phyloP scores from a whole-genome alignment of 495 filamentous ascomycete species.

The Penicillium fimorum region DNA sequence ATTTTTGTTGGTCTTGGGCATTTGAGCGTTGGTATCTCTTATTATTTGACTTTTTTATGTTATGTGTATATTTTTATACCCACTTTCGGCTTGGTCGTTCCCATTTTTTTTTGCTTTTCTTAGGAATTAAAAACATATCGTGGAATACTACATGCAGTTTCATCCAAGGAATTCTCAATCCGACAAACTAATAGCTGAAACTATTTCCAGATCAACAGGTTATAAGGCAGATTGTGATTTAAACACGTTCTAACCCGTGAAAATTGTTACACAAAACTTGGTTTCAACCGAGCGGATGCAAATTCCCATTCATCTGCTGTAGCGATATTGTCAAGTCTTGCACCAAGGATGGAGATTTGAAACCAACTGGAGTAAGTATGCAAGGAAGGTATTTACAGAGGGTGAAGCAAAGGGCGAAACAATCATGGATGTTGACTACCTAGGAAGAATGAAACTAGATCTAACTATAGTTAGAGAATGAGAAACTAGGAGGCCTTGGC shows the following conservation, averaged over 20 bases:
- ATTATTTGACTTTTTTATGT: background rate
- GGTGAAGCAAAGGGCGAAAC: background rate
- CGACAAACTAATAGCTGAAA: background rate
- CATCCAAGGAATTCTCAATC: background rate
- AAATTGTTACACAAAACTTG: background rate
- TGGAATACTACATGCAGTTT: background rate
- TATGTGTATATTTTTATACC: conserved; percentile 3
- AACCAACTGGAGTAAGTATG: background rate
- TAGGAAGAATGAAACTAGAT: background rate
- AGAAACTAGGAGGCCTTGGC: background rate
- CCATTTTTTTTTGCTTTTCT: background rate
- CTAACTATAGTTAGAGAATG: background rate
- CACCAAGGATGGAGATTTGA: background rate
- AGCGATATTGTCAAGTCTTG: background rate
- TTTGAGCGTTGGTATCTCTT: background rate
- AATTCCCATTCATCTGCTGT: background rate
- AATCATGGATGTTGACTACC: background rate
- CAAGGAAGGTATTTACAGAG: background rate
- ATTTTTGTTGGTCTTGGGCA: background rate
- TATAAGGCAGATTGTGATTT: background rate
- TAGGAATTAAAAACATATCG: background rate
- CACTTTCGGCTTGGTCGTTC: background rate
- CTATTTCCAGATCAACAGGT: background rate
- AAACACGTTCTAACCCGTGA: background rate
- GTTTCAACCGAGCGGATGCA: background rate